Evolutionary conservation across 495 filamentous ascomycete species (phyloP), one percentile per base, ranked within the genome.

Genomic region (Chaetomium fimeti): DNA sequence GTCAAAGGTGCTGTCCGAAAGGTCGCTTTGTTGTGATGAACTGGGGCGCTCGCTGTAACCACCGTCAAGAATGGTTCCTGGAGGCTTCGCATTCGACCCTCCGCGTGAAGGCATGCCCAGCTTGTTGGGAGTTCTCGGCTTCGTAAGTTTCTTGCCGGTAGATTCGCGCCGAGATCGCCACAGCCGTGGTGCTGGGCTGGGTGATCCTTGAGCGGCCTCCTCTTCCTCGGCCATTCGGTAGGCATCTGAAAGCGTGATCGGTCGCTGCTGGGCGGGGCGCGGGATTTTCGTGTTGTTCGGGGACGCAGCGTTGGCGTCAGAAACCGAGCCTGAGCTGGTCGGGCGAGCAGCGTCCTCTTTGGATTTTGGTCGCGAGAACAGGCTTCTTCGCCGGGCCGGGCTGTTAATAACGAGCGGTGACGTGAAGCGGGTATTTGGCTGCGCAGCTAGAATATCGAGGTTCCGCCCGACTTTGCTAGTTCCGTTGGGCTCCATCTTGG

Each of bases 181-280:
- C 5, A 69, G 51, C 28, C 80, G 74, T 11, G 80, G 79, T 3
- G 79, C 79, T 6, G 79, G 79, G 62, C 80, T 83, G 49, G 80
- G 80, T 16, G 80, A 82, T 5, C 71, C 78, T 55, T 78, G 74
- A 40, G 74, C 75, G 1, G 60, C 71, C 48, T 78, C 74, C 32
- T 79, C 75, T 64, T 79, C 78, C 58, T 77, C 66, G 32, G 79
- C 79, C 68, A 76, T 70, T 64, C 65, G 71, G 56, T 76, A 82
- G 52, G 80, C 80, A 29, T 79, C 77, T 16, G 63, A 66, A 13
- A 80, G 53, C 38, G 65, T 75, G 55, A 81, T 74, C 5, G 72
- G 74, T 38, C 70, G 57, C n/a, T 64, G 67, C 38, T 65, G 63
- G 22, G 68, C 47, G 22, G 72, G 77, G 28, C 72, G 75, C 18